Evolutionary conservation across 352 stramenopile genomes (phyloP), one percentile per base, ranked within the genome.

Genomic region (Pilasporangium apinafurcum): DNA sequence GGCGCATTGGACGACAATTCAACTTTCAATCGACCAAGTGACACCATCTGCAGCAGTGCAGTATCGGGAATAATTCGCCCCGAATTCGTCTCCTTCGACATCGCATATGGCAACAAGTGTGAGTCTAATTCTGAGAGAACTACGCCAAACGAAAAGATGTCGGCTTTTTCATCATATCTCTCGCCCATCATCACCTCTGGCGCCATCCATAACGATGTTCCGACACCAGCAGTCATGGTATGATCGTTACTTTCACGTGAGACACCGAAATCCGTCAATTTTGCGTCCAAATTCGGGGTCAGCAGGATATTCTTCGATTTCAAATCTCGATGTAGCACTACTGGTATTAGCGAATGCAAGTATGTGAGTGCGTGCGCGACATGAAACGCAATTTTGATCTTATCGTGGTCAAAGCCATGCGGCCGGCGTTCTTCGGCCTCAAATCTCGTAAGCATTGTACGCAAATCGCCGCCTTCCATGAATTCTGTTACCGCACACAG

Each of bases 221-320:
- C 65, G 2, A 72, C 52, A 1, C 55, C 52, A 0, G 59, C 55
- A 0, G 61, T 76, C 64, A 71, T 67, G 8, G 46, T 64, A 4
- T 27, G 29, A 34, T 78, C 65, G 5, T 20, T 56, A 0, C 43
- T 56, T 17, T 71, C 56, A 21, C 61, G 34, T 37, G 61, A 67
- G 3, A 70, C 61, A 8, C 68, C 68, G 44, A 81, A 81, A 44
- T 82, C 71, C 13, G 62, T 59, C 28, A 80, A 39, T 20, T 80
- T 77, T 5, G 65, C 60, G 3, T 65, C 51, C 17, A 61, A 31
- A 2, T 51, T 27, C 0, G 29, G 16, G 5, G 41, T 56, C 12
- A 78, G 32, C n/a, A 81, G 22, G n/a, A 81, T 67, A 48, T 78
- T 81, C 41, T 65, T 71, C 14, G 67, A 80, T 35, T 80, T 80